phyloP scores from a whole-genome alignment of 2,329 filamentous ascomycete species.

The Fusarium newnesense region DNA sequence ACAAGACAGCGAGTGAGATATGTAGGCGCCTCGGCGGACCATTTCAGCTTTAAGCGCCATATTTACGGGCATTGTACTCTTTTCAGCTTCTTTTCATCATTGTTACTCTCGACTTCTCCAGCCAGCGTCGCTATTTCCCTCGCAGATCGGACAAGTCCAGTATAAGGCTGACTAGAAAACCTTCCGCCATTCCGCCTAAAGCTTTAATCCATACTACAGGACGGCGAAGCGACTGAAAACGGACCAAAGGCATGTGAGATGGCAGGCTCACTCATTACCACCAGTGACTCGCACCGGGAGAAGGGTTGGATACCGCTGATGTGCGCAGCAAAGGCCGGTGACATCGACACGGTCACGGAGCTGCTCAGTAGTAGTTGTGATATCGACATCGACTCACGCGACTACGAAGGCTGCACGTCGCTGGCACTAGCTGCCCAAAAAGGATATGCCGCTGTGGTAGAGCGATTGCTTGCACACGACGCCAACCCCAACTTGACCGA shows the following conservation, averaged over 20 bases:
- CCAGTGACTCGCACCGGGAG: fast-evolving
- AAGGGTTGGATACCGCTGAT: not conserved
- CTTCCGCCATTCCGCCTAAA: not conserved
- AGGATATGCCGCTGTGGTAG: not conserved
- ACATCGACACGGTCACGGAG: not conserved
- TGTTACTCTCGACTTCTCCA: not conserved
- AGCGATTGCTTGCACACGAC: fast-evolving
- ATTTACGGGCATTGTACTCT: not conserved
- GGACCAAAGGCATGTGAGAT: not conserved
- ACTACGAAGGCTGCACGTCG: not conserved
- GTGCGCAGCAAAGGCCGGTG: not conserved
- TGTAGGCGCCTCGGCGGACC: not conserved
- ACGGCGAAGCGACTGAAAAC: not conserved
- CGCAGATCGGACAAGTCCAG: too few relatives aligned
- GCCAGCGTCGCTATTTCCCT: too few relatives aligned
- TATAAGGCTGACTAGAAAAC: fast-evolving
- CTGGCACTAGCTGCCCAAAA: not conserved
- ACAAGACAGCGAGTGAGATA: not conserved
- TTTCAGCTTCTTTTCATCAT: not conserved
- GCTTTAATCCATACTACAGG: not conserved
- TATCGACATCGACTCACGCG: not conserved
- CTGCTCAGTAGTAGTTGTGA: fast-evolving
- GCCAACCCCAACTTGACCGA: not conserved
- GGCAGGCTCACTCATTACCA: fast-evolving
- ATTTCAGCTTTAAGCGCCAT: not conserved